Evolutionary conservation across 2,329 filamentous ascomycete genomes (phyloP), one percentile per base, ranked within the genome.

Genomic region (Ophiostoma novo-ulmi): DNA sequence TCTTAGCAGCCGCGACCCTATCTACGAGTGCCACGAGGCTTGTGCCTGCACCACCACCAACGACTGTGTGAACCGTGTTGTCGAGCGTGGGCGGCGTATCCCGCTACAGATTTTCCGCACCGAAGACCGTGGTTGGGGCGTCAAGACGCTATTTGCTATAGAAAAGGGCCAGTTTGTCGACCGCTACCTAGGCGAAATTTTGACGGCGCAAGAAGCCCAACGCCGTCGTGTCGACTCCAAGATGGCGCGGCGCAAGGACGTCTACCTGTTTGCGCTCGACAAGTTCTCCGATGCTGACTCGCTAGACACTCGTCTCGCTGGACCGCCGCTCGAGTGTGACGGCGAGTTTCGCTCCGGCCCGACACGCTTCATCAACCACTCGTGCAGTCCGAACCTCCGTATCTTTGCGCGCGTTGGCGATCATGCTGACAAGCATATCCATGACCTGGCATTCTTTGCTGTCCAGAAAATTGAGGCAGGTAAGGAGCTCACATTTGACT

Each of bases 281-380:
- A 95, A 95, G 77, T 94, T 94, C 77, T 86, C 83, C 0, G 85
- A 90, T 70, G 80, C 82, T 0, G 75, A 82, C 6, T 87, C 85
- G 1, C 80, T 83, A 11, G 87, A 89, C 72, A 80, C 81, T n/a
- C 81, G 86, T 0, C 82, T 90, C 0, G 81, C 83, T 3, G 85
- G 83, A 0, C 80, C 84, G 6, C 83, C 87, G 20, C 79, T 90
- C 4, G 87, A 89, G 73, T 85, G 89, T 0, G 88, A 89, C 71
- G 92, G 92, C 13, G 89, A 94, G 77, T 91, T 90, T 77, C 88
- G 89, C 82, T 91, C 91, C 0, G 91, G 91, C 0, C 90, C 91
- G 0, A 92, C 91, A 0, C 86, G 91, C 2, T 95, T 94, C 78
- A 91, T 94, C 78, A 95, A 95, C 75, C 92, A 95, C 78, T 91